Evolutionary conservation across 495 filamentous ascomycete genomes (phyloP), one percentile per base, ranked within the genome.

Genomic region (Darksidea phi): DNA sequence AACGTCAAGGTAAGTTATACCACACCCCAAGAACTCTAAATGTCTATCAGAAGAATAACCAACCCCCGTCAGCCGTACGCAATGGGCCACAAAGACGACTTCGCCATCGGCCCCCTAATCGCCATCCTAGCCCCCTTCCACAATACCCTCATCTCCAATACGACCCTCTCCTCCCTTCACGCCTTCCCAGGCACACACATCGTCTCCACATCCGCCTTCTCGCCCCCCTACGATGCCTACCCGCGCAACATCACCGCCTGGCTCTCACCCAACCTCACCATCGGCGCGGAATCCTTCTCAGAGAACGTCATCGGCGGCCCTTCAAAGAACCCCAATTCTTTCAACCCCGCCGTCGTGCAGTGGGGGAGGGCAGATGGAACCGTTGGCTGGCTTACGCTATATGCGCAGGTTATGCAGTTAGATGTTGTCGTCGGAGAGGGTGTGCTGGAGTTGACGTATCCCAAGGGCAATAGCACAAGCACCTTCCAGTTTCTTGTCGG

Each of bases 271-370:
- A 48, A 61, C 42, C 58, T 61, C 18, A 61, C 58, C 25, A 61
- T 61, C 23, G 58, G 58, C 25, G 48, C 58, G 18, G 58, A 61
- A 51, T 34, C 58, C 21, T 61, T 61, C 49, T 61, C 58, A 0
- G 58, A 54, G 26, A 61, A 61, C 21, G 58, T 61, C 12, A 28
- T 61, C 26, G 58, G 58, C 12, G 58, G 58, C 6, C 58, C 58
- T 1, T 21, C 58, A 4, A 61, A 25, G 28, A 61, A 48, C 24
- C 28, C 58, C 1, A 61, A 48, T 21, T 53, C 48, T 23, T 61
- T 61, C 42, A 61, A 61, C n/a, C 58, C 58, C n/a, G 58, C 58
- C 6, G 58, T 54, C 10, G 58, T 61, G 7, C 58, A 61, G 34
- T 61, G 58, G 58, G 50, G 15, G 13, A 2, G 58, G 18, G 54